Conservation (phyloP, 2,329 filamentous ascomycete species). For the Cladosporium sp. region DNA sequence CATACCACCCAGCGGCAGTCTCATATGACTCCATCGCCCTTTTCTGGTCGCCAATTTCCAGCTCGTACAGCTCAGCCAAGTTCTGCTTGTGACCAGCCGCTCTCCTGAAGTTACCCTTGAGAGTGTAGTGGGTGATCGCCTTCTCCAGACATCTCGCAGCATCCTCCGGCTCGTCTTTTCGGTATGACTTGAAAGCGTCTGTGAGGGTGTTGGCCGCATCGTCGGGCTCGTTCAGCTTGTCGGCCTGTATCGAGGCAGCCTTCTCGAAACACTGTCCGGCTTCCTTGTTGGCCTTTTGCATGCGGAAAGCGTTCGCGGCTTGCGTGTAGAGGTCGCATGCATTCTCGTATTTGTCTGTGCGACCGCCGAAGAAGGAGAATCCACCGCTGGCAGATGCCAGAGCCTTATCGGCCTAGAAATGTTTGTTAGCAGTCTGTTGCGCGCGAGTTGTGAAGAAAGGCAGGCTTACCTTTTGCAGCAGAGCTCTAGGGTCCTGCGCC, state of each 20-base stretch:
- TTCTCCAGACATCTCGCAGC: conserved; percentile 75
- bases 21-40: conserved; percentile 80
- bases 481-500: conserved; percentile 61
- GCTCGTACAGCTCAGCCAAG: conserved; percentile 80
- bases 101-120: conserved; percentile 84
- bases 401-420: conserved; percentile 77
- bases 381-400: conserved; percentile 69
- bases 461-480: conserved; percentile 67
- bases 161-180: conserved; percentile 76
- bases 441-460: conserved; percentile 12
- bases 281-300: conserved; percentile 81
- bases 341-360: conserved; percentile 83
- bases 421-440: conserved; percentile 8
- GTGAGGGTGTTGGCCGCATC: conserved; percentile 84
- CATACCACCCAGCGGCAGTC: conserved; percentile 82
- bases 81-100: conserved; percentile 90
- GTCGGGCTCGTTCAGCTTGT: conserved; percentile 83
- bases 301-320: conserved; percentile 86
- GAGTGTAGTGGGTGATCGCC: conserved; percentile 80
- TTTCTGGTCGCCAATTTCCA: conserved; percentile 72
- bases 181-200: conserved; percentile 94
- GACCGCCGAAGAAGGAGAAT: conserved; percentile 85
- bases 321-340: conserved; percentile 84
- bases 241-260: conserved; percentile 74
- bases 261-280: conserved; percentile 82